Evolutionary conservation across 2,329 filamentous ascomycete species (phyloP).

Genomic region (Trichoderma sp.): DNA sequence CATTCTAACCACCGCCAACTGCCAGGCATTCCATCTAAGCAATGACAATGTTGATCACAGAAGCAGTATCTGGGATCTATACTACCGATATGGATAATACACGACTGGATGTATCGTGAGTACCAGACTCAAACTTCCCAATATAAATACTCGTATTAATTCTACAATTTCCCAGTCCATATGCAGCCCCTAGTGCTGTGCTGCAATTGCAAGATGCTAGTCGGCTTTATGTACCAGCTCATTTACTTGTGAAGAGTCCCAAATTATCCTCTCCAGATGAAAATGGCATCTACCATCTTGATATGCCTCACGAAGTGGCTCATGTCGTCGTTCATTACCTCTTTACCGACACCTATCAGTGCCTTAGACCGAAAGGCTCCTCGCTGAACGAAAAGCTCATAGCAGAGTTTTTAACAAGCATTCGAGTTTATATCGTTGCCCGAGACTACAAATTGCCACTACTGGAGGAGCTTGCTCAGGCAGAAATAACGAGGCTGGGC

Average conservation of each 20-base stretch:
- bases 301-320: slow-evolving; percentile 5
- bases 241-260: neutral
- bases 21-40: neutral
- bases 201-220: slow-evolving; percentile 3
- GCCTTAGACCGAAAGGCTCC: neutral
- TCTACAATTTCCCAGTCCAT: neutral
- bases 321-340: slow-evolving; percentile 19
- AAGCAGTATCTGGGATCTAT: neutral
- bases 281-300: neutral
- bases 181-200: neutral
- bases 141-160: neutral
- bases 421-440: slow-evolving; percentile 12
- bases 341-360: slow-evolving; percentile 15
- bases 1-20: neutral
- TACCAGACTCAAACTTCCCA: neutral
- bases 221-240: slow-evolving; percentile 3
- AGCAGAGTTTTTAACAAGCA: slow-evolving; percentile 11
- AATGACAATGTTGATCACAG: neutral
- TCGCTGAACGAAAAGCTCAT: neutral
- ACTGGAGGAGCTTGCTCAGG: slow-evolving; percentile 8
- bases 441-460: neutral
- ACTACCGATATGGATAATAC: neutral
- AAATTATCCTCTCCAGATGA: neutral
- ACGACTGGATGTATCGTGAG: slow-evolving; percentile 5
- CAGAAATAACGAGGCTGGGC: slow-evolving; percentile 12